A percentile compares a stretch with the other conserved stretches of the same genome.
Evolutionary conservation across 306 rosid species (phyloP).

Genomic region (Lagenaria siceraria): DNA sequence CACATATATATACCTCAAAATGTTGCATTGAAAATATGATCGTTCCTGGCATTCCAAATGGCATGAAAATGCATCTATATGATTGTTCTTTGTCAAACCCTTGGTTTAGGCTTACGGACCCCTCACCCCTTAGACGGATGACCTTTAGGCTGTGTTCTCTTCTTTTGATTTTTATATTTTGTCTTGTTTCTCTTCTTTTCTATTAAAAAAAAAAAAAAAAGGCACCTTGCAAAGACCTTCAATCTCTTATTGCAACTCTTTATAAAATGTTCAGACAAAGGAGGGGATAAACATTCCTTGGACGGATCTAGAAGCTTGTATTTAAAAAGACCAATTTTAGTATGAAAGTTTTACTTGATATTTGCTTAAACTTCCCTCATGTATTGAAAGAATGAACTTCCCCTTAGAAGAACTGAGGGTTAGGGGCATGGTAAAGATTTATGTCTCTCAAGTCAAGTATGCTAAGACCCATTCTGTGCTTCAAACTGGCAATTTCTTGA

Average conservation of each 20-base stretch:
- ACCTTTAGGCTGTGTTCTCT: too few species aligned
- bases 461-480: not conserved
- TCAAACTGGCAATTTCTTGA: not conserved
- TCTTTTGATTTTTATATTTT: too few species aligned
- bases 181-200: too few species aligned
- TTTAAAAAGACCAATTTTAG: not conserved
- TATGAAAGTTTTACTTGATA: not conserved
- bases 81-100: too few species aligned
- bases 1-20: not conserved
- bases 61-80: not conserved
- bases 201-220: too few species aligned
- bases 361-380: not conserved
- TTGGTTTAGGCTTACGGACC: too few species aligned
- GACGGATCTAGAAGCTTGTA: not conserved
- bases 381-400: not conserved
- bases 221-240: not conserved
- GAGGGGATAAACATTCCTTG: not conserved
- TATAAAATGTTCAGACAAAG: not conserved
- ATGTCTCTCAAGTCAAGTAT: not conserved
- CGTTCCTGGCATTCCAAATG: not conserved
- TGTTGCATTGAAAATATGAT: not conserved
- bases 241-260: not conserved
- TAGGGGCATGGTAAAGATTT: not conserved
- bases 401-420: not conserved
- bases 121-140: too few species aligned